Percentiles rank a stretch among this genome's conserved stretches.
Evolutionary conservation across 495 filamentous ascomycete genomes (phyloP).

Genomic region (Amphirosellinia nigrospora): DNA sequence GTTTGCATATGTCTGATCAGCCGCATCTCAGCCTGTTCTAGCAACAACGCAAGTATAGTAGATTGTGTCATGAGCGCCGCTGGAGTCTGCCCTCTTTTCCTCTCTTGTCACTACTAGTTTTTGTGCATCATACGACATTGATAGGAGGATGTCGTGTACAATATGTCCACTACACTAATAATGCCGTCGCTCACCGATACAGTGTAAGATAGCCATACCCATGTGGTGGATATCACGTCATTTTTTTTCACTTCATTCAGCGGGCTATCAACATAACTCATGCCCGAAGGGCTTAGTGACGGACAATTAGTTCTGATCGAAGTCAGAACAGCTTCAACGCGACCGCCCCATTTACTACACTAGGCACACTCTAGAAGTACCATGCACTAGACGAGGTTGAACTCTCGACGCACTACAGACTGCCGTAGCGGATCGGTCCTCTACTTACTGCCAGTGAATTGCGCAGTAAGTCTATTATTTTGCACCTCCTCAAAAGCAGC

Average conservation of each 20-base stretch:
- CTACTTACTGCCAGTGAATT: neutral
- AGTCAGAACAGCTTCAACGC: neutral
- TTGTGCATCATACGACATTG: neutral
- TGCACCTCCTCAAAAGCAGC: neutral
- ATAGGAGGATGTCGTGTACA: neutral
- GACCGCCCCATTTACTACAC: no score
- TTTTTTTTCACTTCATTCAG: neutral
- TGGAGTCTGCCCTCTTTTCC: neutral
- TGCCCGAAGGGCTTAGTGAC: neutral
- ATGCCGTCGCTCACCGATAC: slow-evolving; percentile 10
- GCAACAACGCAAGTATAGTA: neutral
- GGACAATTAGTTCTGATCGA: neutral
- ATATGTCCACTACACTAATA: no score
- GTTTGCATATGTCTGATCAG: slow-evolving; percentile 9
- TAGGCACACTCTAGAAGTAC: neutral
- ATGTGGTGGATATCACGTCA: neutral
- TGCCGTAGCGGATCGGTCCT: slow-evolving; percentile 17
- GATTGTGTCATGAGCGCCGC: neutral
- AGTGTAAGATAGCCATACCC: neutral
- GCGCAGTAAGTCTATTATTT: neutral
- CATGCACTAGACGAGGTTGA: neutral
- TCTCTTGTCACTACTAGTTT: neutral
- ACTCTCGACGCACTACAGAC: slow-evolving; percentile 1
- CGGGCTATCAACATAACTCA: neutral
- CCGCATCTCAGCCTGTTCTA: slow-evolving; percentile 14